Evolutionary conservation across 2,329 filamentous ascomycete species (phyloP).

Genomic region (Penicillium italicum): DNA sequence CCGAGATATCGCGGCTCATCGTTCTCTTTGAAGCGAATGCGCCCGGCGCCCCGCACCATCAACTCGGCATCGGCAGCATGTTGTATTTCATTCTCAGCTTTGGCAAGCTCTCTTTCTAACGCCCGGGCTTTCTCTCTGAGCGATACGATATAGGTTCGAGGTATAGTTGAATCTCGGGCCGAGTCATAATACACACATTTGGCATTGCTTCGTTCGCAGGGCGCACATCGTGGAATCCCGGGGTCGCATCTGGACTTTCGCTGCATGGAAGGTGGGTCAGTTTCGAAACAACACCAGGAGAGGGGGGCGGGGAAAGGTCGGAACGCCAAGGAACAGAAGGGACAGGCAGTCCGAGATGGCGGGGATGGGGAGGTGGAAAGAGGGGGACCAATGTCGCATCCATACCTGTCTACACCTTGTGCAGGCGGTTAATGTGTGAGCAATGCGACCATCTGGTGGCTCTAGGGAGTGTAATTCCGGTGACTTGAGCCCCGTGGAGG

Average conservation of each 20-base stretch:
- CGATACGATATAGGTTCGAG: constrained; percentile 86
- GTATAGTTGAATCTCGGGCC: constrained; percentile 77
- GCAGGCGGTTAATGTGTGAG: constrained; percentile 50
- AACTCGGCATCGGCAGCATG: constrained; percentile 71
- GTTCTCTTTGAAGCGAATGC: constrained; percentile 77
- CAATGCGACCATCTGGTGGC: constrained; percentile 38
- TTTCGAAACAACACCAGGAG: constrained; percentile 8
- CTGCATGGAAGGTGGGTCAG: constrained; percentile 46
- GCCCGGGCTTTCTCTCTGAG: constrained; percentile 81
- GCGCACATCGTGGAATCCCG: constrained; percentile 81
- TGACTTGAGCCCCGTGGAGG: constrained; percentile 16
- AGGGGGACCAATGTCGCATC: constrained; percentile 16
- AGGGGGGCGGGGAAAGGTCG: too few relatives aligned
- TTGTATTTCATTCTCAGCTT: constrained; percentile 73
- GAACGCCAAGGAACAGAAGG: neutral
- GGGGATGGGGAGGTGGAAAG: constrained; percentile 2
- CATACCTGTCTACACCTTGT: constrained; percentile 50
- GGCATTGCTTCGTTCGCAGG: constrained; percentile 87
- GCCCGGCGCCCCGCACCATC: constrained; percentile 79
- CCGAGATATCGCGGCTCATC: constrained; percentile 90
- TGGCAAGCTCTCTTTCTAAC: constrained; percentile 75
- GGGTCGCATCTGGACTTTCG: constrained; percentile 96
- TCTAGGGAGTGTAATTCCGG: constrained; percentile 27
- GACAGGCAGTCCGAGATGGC: neutral
- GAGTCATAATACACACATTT: constrained; percentile 95